Percentiles rank a stretch among this genome's conserved stretches.
Conservation (phyloP, 306 rosid genomes). For the Potentilla sterilis region DNA sequence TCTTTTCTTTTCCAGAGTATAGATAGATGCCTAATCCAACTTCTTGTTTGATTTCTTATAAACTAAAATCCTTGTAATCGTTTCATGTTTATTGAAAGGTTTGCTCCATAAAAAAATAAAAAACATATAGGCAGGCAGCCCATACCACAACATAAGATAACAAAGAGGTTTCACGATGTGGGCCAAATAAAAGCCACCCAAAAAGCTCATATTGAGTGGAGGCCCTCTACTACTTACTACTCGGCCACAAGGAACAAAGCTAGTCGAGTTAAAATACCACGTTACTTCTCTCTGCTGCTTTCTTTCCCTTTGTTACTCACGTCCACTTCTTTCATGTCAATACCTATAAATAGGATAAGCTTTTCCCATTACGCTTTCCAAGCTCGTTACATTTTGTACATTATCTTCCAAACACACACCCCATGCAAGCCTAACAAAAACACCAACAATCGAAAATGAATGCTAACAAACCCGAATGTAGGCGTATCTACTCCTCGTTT, state of each 20-base stretch:
- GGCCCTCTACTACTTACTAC: conserved; percentile 48
- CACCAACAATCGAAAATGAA: not conserved
- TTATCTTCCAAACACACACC: conserved; percentile 40
- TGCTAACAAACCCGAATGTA: not conserved
- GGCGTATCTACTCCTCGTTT: not conserved
- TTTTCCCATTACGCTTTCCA: conserved; percentile 33
- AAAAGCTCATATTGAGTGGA: conserved; percentile 55
- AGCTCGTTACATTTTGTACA: conserved; percentile 27
- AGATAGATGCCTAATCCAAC: no score
- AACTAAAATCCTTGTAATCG: no score
- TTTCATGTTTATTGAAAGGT: no score
- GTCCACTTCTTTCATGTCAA: conserved; percentile 49
- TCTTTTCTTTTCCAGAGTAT: no score
- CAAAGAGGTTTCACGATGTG: conserved; percentile 28
- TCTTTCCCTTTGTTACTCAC: conserved; percentile 27
- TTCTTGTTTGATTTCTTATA: no score
- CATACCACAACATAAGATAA: not conserved
- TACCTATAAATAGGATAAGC: conserved; percentile 45
- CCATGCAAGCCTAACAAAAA: conserved; percentile 33
- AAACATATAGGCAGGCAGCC: not conserved
- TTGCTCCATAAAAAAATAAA: not conserved
- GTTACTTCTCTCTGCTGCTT: conserved; percentile 27
- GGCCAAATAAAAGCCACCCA: conserved; percentile 49
- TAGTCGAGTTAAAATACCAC: conserved; percentile 29
- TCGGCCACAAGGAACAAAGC: conserved; percentile 41